Base-by-base conservation (phyloP, 2,329 filamentous ascomycete species). In the Sporothrix euskadiensis region DNA sequence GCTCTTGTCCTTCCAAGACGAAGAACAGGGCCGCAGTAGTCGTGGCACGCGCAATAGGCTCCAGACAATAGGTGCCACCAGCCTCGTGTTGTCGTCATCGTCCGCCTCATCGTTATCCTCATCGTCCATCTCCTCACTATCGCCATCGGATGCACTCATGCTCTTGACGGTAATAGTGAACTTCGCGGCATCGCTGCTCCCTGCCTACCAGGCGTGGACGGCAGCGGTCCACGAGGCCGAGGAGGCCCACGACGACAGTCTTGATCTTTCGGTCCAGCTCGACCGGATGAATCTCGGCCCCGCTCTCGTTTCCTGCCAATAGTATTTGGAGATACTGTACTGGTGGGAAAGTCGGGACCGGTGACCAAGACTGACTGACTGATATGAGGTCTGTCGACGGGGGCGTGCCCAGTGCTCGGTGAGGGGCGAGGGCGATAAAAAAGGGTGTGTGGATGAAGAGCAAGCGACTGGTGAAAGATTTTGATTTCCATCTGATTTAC, bases 231-330 rank as follows among this genome's bases (percentile, higher is more conserved):
- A 14, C 14, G 14, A 52, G 41, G 66, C 66, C 47, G 22, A 35
- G 19, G 44, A 68, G n/a, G 61, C 61, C 22, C 39, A 16, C 12
- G 30, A 57, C 10, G 39, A 68, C 35, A 14, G 12, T 4, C 14
- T 39, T 52, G 69, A 61, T 16, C 9, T 68, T 49, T 56, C 16
- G 26, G 32, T 32, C 9, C 26, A 65, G 22, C 12, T 59, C 22
- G 26, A 19, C 12, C 30, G 22, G 61, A 68, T 68, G 57, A 41
- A 56, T 30, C 35, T 73, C 30, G 32, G 41, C 12, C 44, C 71
- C 54, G 52, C 69, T 66, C 49, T 73, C 19, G 63, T 73, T 22
- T 47, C 71, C 19, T 73, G 71, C 74, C 69, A 75, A 70, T 75
- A 75, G 74, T 70, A 70, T 57, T 14, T 41, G 26, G 41, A 12